Percentiles rank a stretch among this genome's conserved stretches.
Evolutionary conservation across 2,329 filamentous ascomycete species (phyloP).

Genomic region (Pseudogymnoascus verrucosus): DNA sequence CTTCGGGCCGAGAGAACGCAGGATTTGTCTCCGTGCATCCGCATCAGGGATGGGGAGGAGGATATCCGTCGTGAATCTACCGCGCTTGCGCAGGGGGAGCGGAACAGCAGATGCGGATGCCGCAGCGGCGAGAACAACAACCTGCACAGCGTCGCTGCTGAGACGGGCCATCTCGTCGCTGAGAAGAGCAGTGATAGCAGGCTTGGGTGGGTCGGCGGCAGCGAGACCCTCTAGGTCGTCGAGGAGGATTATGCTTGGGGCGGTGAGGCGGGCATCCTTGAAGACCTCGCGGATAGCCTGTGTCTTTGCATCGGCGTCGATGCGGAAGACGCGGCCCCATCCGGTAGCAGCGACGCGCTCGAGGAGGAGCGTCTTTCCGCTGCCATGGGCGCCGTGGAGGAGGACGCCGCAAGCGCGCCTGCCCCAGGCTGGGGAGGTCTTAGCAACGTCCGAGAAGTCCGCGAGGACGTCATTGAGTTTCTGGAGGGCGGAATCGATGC

Average conservation of each 20-base stretch:
- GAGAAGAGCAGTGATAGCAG: conserved; percentile 42
- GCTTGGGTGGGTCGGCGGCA: conserved; percentile 47
- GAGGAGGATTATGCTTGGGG: conserved; percentile 72
- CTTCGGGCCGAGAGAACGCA: conserved; percentile 43
- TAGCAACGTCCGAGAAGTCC: conserved; percentile 38
- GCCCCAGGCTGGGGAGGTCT: conserved; percentile 22
- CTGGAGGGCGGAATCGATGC: conserved; percentile 55
- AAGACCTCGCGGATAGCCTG: conserved; percentile 59
- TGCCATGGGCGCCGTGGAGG: conserved; percentile 73
- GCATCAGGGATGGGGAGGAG: conserved; percentile 71
- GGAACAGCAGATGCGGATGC: conserved; percentile 67
- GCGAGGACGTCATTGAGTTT: conserved; percentile 60
- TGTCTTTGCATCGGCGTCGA: conserved; percentile 49
- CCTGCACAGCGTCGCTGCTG: conserved; percentile 36
- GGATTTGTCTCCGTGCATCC: conserved; percentile 62
- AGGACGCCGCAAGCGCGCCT: conserved; percentile 32
- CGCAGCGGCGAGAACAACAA: conserved; percentile 70
- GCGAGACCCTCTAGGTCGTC: conserved; percentile 69
- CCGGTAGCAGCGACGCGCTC: conserved; percentile 55
- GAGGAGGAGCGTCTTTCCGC: conserved; percentile 73
- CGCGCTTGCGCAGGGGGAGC: conserved; percentile 53
- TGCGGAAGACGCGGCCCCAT: conserved; percentile 62
- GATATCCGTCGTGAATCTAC: conserved; percentile 60
- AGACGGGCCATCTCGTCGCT: conserved; percentile 50
- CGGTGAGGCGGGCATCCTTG: conserved; percentile 55